Percentiles rank a stretch among this genome's conserved stretches.
Evolutionary conservation across 2,329 filamentous ascomycete genomes (phyloP).

Genomic region (Hirsutella minnesotensis): DNA sequence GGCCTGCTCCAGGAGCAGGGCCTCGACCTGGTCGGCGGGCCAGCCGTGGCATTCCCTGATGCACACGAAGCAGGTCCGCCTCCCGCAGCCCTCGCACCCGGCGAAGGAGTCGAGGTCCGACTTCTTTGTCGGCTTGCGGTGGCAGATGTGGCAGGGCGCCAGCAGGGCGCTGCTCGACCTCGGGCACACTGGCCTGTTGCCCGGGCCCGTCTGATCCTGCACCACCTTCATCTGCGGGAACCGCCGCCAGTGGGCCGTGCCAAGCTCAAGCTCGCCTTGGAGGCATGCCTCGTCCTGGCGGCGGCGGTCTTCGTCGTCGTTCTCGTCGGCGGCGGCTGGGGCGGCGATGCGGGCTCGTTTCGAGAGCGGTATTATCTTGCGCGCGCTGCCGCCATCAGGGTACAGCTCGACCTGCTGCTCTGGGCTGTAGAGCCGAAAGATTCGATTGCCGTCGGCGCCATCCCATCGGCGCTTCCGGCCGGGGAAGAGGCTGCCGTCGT

Average conservation of each 20-base stretch:
- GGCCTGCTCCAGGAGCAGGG: constrained; percentile 19
- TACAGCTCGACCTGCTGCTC: constrained; percentile 15
- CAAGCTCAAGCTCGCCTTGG: too few relatives aligned
- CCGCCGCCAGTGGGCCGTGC: constrained; percentile 11
- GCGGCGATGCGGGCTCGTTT: constrained; percentile 19
- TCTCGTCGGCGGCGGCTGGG: constrained; percentile 10
- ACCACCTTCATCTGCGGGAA: constrained; percentile 13
- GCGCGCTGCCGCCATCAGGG: constrained; percentile 12
- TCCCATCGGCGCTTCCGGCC: constrained; percentile 24
- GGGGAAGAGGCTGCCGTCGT: constrained; percentile 6
- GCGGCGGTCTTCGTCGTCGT: constrained; percentile 12
- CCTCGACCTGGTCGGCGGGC: constrained; percentile 11
- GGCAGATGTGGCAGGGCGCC: constrained; percentile 55
- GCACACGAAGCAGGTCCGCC: constrained; percentile 58
- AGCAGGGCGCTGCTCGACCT: constrained; percentile 18
- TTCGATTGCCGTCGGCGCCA: constrained; percentile 7
- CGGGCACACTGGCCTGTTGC: constrained; percentile 2
- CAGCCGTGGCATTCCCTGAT: constrained; percentile 49
- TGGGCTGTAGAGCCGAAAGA: constrained; percentile 14
- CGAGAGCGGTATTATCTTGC: constrained; percentile 18
- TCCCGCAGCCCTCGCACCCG: constrained; percentile 48
- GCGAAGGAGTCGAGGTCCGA: constrained; percentile 55
- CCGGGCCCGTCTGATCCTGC: constrained; percentile 9
- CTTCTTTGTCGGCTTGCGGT: constrained; percentile 51
- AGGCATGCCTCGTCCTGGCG: too few relatives aligned